Percentiles rank a stretch among this genome's conserved stretches.
Evolutionary conservation across 129 eudicot species (phyloP).

Genomic region (Glebionis coronaria): DNA sequence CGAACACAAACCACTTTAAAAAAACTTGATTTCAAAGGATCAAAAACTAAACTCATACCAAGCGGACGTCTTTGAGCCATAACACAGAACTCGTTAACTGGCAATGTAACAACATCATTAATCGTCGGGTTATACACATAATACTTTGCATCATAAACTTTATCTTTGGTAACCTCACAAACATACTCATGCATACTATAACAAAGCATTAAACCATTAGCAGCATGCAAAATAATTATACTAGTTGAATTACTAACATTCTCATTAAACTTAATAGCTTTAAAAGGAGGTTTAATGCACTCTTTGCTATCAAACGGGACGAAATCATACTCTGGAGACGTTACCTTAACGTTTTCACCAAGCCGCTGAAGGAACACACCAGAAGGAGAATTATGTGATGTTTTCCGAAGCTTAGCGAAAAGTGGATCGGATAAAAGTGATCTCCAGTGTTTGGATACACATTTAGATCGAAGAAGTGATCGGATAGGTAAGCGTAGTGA

Average conservation of each 20-base stretch:
- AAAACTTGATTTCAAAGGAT: conserved; percentile 31
- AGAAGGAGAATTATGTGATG: conserved; percentile 25
- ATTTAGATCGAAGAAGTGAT: conserved; percentile 54
- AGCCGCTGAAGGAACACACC: conserved; percentile 34
- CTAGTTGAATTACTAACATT: neutral
- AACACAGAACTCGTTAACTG: conserved; percentile 14
- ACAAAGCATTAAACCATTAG: conserved; percentile 55
- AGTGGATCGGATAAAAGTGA: conserved; percentile 34
- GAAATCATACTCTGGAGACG: conserved; percentile 24
- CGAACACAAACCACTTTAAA: conserved; percentile 32
- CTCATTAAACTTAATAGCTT: conserved; percentile 12
- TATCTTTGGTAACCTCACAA: neutral
- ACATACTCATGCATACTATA: no score
- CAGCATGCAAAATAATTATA: conserved; percentile 42
- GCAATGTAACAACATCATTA: conserved; percentile 27
- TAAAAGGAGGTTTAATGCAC: conserved; percentile 36
- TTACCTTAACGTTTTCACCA: conserved; percentile 4
- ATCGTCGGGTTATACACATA: conserved; percentile 51
- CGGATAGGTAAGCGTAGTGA: conserved; percentile 38
- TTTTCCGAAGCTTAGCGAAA: conserved; percentile 36
- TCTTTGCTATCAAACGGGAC: conserved; percentile 21
- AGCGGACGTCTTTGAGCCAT: conserved; percentile 17
- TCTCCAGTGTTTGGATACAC: conserved; percentile 41
- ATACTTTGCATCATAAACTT: conserved; percentile 9
- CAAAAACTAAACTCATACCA: conserved; percentile 49